These are phyloP conservation scores for Radiomyces spectabilis DNA, from an alignment of 192 early-diverging fungal species.

Conservation along the genomic window DNA sequence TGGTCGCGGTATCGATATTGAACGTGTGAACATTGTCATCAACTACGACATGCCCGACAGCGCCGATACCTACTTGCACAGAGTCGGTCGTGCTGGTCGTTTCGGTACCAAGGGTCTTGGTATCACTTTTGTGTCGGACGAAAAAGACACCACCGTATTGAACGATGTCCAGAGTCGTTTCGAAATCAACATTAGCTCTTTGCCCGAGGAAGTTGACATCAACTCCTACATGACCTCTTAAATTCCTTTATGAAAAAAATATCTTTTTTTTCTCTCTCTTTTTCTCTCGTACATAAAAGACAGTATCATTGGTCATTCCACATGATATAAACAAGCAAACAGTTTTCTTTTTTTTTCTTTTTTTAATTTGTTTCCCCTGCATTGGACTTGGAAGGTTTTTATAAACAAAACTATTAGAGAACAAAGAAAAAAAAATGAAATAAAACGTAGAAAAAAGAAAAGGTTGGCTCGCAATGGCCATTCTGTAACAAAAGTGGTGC, in stretches of 20 bases:
- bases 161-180: conserved; percentile 89
- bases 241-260: neutral
- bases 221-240: conserved; percentile 60
- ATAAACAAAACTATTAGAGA: too few species aligned
- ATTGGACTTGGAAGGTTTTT: too few species aligned
- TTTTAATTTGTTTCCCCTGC: too few species aligned
- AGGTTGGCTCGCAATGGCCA: too few species aligned
- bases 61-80: conserved; percentile 88
- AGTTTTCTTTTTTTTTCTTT: too few species aligned
- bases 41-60: conserved; percentile 96
- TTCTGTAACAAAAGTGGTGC: too few species aligned
- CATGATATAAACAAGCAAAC: too few species aligned
- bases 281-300: too few species aligned
- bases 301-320: too few species aligned
- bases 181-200: conserved; percentile 86
- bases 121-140: conserved; percentile 85
- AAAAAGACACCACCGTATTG: conserved; percentile 68
- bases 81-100: conserved; percentile 97
- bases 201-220: conserved; percentile 83
- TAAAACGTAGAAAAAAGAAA: too few species aligned
- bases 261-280: too few species aligned
- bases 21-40: conserved; percentile 98
- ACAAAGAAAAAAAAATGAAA: too few species aligned
- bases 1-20: conserved; percentile 97
- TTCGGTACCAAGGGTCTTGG: conserved; percentile 99